A percentile compares a stretch with the other conserved stretches of the same genome.
These are phyloP conservation scores for Solanum microdontum DNA, from an alignment of 257 asterid genomes.

Conservation along the genomic window DNA sequence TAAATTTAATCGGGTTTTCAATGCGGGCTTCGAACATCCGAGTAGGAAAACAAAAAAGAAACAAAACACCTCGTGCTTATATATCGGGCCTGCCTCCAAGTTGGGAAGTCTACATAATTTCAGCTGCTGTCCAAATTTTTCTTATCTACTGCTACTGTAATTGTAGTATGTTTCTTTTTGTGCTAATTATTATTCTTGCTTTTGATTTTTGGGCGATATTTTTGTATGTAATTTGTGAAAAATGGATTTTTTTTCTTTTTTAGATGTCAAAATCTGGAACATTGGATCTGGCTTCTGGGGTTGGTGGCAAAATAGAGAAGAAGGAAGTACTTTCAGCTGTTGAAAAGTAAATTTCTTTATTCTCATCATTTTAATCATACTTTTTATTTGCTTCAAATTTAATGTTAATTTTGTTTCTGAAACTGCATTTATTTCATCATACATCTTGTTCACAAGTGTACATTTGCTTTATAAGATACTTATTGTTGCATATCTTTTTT, in stretches of 20 bases:
- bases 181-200: background rate
- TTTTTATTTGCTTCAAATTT: background rate
- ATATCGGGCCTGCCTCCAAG: background rate
- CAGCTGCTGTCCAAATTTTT: background rate
- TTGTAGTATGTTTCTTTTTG: background rate
- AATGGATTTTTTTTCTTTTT: background rate
- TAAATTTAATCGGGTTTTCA: too few species aligned
- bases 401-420: background rate
- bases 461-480: background rate
- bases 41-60: too few species aligned
- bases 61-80: background rate
- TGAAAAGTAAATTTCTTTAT: background rate
- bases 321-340: conserved; percentile 5
- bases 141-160: background rate
- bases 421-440: background rate
- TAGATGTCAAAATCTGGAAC: conserved; percentile 8
- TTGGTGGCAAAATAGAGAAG: conserved; percentile 7
- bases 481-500: background rate
- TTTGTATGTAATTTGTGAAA: background rate
- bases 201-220: background rate
- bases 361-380: background rate
- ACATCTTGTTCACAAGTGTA: background rate
- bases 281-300: conserved; percentile 5
- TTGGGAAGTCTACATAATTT: background rate
- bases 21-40: background rate